phyloP scores from a whole-genome alignment of 345 rosid species.

The Erucastrum elatum region DNA sequence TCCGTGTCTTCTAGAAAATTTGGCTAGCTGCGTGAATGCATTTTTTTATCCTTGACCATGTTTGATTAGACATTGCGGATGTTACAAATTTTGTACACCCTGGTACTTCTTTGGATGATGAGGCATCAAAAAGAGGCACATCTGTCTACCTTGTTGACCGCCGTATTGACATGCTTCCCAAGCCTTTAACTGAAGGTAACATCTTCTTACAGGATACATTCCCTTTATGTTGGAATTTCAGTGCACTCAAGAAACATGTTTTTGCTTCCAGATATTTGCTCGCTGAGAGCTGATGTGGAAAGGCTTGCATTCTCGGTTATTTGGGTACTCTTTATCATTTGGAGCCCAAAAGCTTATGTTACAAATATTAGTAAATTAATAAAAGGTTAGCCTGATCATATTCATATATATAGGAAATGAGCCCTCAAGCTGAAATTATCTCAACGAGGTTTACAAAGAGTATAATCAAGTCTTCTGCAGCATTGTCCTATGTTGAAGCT shows the following conservation, averaged over 20 bases:
- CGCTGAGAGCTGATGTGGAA: conserved; percentile 93
- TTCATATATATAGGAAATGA: conserved; percentile 71
- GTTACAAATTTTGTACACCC: conserved; percentile 95
- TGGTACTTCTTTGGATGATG: conserved; percentile 91
- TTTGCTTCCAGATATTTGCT: conserved; percentile 80
- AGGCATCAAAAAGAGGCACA: conserved; percentile 97
- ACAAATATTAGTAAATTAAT: not conserved
- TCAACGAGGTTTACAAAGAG: conserved; percentile 87
- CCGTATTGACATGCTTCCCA: conserved; percentile 99
- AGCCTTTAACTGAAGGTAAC: conserved; percentile 93
- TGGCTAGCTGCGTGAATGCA: conserved; percentile 5
- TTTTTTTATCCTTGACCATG: conserved; percentile 48
- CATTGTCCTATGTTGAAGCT: conserved; percentile 96
- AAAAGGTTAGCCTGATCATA: conserved; percentile 26
- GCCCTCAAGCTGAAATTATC: conserved; percentile 82
- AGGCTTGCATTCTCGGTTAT: conserved; percentile 98
- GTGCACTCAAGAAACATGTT: conserved; percentile 8
- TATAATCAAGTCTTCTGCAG: conserved; percentile 90
- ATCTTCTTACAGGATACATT: conserved; percentile 18
- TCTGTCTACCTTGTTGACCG: conserved; percentile 99
- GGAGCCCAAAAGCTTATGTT: not conserved
- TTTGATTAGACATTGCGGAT: conserved; percentile 88
- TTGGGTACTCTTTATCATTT: conserved; percentile 57
- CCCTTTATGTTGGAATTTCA: not conserved
- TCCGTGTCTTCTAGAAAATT: not conserved